Evolutionary conservation across 139 green algal species (phyloP).

Genomic region (Closterium sp.): DNA sequence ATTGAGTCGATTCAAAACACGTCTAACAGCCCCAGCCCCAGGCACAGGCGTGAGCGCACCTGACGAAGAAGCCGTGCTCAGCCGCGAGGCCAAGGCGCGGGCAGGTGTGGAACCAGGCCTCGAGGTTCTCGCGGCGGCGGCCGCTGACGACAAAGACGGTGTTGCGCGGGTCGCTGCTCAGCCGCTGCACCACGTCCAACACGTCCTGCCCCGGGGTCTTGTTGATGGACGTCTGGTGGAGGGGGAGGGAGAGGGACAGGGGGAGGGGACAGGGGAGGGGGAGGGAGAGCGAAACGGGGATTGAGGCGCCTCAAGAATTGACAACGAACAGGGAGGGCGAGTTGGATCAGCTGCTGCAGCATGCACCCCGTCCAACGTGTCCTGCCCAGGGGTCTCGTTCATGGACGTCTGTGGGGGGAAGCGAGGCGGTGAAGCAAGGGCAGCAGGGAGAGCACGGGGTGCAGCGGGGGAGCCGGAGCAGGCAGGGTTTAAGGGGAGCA

Average conservation of each 20-base stretch:
- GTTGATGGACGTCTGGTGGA: conserved; percentile 58
- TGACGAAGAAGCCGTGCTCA: conserved; percentile 89
- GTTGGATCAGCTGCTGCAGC: conserved; percentile 53
- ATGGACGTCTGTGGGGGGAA: conserved; percentile 51
- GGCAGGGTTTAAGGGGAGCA: not conserved
- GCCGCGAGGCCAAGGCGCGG: conserved; percentile 79
- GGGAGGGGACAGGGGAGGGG: not conserved
- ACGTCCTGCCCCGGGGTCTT: conserved; percentile 58
- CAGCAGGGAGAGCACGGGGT: not conserved
- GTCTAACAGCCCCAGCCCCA: too few species aligned
- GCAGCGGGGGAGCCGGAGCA: too few species aligned
- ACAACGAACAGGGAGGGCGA: not conserved
- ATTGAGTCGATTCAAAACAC: too few species aligned
- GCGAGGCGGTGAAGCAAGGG: not conserved
- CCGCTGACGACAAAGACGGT: conserved; percentile 87
- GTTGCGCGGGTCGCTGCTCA: conserved; percentile 79
- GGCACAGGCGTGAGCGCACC: not conserved
- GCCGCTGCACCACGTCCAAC: conserved; percentile 61
- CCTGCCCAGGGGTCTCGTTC: conserved; percentile 53
- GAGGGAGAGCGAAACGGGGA: not conserved
- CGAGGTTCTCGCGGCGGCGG: conserved; percentile 69
- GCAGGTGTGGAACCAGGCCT: conserved; percentile 80
- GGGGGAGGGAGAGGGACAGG: not conserved
- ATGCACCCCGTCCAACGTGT: conserved; percentile 65
- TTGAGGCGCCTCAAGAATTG: too few species aligned